Evolutionary conservation across 2,329 filamentous ascomycete genomes (phyloP), one percentile per base, ranked within the genome.

Genomic region (Periconia sp.): DNA sequence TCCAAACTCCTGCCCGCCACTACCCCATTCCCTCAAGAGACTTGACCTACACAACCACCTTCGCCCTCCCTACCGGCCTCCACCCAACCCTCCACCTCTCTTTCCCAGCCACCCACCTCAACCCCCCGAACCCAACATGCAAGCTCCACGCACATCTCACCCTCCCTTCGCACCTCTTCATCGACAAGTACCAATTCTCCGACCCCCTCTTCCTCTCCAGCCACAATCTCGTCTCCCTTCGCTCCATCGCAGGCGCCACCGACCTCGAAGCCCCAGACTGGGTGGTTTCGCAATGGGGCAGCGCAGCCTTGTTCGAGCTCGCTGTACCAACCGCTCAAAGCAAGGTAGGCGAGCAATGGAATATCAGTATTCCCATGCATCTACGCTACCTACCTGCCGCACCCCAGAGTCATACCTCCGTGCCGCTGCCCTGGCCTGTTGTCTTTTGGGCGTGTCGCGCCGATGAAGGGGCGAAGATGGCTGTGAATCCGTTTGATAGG

Each of bases 191-290:
- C 71, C 90, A 95, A 69, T 80, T 96, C 47, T 78, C 76, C 17
- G 88, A 92, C 65, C 71, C 80, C 0, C 78, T 96, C 4, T 94
- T 95, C 71, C 79, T 95, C 21, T 70, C 82, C 3, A 92, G 89
- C 1, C 90, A 95, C 59, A 89, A 95, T 61, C 78, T 96, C 15
- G 76, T 79, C 2, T 75, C 81, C 2, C 73, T 95, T 28, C 84
- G 79, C 31, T 83, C 86, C 51, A 79, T 89, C 11, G 84, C 84
- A 18, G 81, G 88, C 10, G 88, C 89, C 15, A 88, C 92, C 5
- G 92, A 97, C 56, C 84, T 97, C 39, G 92, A 97, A 73, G 91
- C 90, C 0, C 92, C 92, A 1, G 86, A 87, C 57, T 97, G 95
- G 75, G 83, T 85, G 2, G 79, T 90, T 21, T 64, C 79, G 5